phyloP scores from a whole-genome alignment of 179 eudicot genomes.

The Silene vulgaris region DNA sequence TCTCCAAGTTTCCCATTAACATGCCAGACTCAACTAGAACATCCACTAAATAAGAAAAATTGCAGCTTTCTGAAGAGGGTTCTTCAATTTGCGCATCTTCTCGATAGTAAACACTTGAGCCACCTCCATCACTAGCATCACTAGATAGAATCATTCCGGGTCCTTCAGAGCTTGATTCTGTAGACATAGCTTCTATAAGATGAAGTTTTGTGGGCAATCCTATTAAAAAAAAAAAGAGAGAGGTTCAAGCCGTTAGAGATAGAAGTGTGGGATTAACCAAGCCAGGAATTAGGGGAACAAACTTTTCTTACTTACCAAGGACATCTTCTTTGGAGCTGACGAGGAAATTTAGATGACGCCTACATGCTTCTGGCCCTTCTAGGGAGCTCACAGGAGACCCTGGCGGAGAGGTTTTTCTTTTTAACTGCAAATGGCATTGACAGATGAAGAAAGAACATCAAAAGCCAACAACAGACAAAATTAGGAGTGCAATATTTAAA shows the following conservation, averaged over 20 bases:
- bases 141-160: conserved; percentile 29
- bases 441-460: neutral
- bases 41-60: conserved; percentile 35
- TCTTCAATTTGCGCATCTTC: conserved; percentile 26
- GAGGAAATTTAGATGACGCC: conserved; percentile 6
- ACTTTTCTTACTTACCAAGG: conserved; percentile 28
- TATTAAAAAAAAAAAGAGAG: conserved; percentile 17
- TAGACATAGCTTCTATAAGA: conserved; percentile 20
- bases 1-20: conserved; percentile 23
- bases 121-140: conserved; percentile 25
- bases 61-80: conserved; percentile 21
- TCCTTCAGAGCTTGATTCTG: conserved; percentile 34
- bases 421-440: conserved; percentile 22
- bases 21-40: conserved; percentile 30
- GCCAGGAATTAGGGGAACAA: too few relatives aligned
- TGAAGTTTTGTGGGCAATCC: conserved; percentile 27
- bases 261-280: neutral
- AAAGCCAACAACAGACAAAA: neutral
- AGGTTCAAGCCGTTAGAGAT: neutral
- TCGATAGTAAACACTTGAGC: conserved; percentile 19
- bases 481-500: neutral
- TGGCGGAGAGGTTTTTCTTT: conserved; percentile 24
- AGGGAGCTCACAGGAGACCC: conserved; percentile 34
- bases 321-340: conserved; percentile 15
- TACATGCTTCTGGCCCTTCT: conserved; percentile 35